Percentiles rank a stretch among this genome's conserved stretches.
Conservation (phyloP, 352 stramenopile genomes). For the Phytophthora tubulina region DNA sequence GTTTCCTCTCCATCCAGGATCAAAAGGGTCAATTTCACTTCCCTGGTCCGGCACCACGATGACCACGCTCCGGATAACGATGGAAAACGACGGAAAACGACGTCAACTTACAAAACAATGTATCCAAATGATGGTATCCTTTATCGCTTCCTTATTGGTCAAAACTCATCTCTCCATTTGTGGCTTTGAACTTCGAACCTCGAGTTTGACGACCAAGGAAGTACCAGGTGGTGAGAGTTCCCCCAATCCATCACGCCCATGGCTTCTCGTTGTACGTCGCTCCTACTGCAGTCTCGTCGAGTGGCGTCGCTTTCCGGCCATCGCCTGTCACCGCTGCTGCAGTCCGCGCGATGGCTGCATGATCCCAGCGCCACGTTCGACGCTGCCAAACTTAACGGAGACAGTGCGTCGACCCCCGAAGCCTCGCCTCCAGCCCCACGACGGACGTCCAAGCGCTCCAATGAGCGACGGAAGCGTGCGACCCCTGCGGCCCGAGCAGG, state of each 20-base stretch:
- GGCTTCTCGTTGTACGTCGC: conserved; percentile 21
- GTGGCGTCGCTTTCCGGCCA: conserved; percentile 7
- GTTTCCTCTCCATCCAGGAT: no score
- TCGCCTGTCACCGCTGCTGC: conserved; percentile 19
- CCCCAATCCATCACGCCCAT: background rate
- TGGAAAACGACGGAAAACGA: background rate
- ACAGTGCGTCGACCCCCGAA: conserved; percentile 10
- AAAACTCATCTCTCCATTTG: conserved; percentile 10
- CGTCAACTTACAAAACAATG: background rate
- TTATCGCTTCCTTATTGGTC: background rate
- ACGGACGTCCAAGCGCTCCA: conserved; percentile 28
- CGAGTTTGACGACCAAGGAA: background rate
- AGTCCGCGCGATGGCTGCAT: conserved; percentile 27
- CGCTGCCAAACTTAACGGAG: conserved; percentile 31
- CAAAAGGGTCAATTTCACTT: no score
- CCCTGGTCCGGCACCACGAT: background rate
- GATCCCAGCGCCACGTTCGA: conserved; percentile 32
- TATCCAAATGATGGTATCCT: background rate
- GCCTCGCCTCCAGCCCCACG: conserved; percentile 8
- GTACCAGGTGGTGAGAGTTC: background rate
- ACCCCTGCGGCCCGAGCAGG: conserved; percentile 13
- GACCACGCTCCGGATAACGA: background rate
- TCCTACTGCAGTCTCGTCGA: conserved; percentile 33
- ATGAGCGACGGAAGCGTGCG: conserved; percentile 41
- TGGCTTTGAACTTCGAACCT: conserved; percentile 6